Percentiles rank a stretch among this genome's conserved stretches.
Conservation (phyloP, 176 grass and related monocot genomes). For the Cymbopogon citratus region DNA sequence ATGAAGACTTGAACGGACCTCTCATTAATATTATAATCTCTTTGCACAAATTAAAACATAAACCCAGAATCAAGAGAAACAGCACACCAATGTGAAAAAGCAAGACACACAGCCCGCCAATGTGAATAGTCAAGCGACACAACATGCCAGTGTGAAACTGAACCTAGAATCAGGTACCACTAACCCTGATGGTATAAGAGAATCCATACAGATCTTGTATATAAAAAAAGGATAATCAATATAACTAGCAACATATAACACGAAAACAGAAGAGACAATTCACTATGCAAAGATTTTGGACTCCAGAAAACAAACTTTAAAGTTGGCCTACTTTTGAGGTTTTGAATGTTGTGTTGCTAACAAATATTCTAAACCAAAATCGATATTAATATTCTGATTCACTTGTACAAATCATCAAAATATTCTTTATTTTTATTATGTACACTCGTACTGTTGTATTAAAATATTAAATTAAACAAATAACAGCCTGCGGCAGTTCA, state of each 20-base stretch:
- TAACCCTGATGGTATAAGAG: not conserved
- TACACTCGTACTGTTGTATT: not conserved
- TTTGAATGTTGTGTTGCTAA: not conserved
- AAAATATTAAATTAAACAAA: not conserved
- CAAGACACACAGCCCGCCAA: not conserved
- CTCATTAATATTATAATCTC: not conserved
- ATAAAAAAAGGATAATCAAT: not conserved
- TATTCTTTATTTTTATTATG: not conserved
- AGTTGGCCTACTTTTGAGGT: not conserved
- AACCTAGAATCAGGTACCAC: not conserved
- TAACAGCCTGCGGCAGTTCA: too few species aligned
- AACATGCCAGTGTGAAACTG: not conserved
- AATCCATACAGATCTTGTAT: not conserved
- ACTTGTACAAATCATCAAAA: not conserved
- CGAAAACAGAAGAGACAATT: not conserved
- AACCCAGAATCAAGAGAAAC: not conserved
- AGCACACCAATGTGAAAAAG: not conserved
- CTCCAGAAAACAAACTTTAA: not conserved
- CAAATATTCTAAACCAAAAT: not conserved
- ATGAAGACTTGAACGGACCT: not conserved
- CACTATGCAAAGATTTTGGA: not conserved
- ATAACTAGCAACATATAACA: not conserved
- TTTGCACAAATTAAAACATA: not conserved
- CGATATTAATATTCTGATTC: not conserved
- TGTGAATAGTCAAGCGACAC: not conserved